Base-by-base conservation (phyloP, 2,329 filamentous ascomycete genomes). In the Cladosporium halotolerans region DNA sequence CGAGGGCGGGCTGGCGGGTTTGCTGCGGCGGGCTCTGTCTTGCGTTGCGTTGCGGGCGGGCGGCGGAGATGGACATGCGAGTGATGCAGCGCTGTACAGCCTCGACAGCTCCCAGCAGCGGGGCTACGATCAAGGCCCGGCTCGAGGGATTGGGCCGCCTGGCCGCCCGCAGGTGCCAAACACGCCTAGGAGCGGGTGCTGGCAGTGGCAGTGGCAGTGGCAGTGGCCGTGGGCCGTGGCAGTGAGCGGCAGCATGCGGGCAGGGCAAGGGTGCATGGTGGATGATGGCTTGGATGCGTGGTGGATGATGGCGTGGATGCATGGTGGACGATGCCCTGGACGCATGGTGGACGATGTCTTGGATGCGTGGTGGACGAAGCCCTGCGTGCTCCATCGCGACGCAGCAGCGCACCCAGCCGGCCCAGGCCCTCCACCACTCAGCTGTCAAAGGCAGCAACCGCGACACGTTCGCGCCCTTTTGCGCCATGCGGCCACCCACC, bases 91-190 rank as follows among this genome's bases (percentile, higher is more conserved):
- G 34, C 45, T 18, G 16, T 18, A 18, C 23, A 28, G 23, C 23
- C 23, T 28, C 23, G 23, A 28, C 23, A 28, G 23, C 23, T 28
- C 23, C 23, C 23, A 28, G 23, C 23, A 28, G 23, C 23, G 23
- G 23, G 23, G 46, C 41, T 19, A 46, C 44, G 28, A 34, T 28
- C 36, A 53, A 42, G 51, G 51, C 42, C 51, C 51, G 51, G 51
- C 51, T 14, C 51, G 51, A 53, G 28, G 50, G 43, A 47, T 53
- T 53, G 51, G 51, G 51, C 51, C 51, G 51, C 23, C 23, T 28
- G 23, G 23, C 23, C 23, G 23, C 4, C 23, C 51, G 18, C 51
- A 36, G 51, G 40, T 43, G 48, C 48, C 40, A 51, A 44, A 51
- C 48, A 51, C 23, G 23, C 23, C 23, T 7, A 28, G 23, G 23